Conservation (phyloP, 352 stramenopile genomes). For the Globisporangium perplexum region DNA sequence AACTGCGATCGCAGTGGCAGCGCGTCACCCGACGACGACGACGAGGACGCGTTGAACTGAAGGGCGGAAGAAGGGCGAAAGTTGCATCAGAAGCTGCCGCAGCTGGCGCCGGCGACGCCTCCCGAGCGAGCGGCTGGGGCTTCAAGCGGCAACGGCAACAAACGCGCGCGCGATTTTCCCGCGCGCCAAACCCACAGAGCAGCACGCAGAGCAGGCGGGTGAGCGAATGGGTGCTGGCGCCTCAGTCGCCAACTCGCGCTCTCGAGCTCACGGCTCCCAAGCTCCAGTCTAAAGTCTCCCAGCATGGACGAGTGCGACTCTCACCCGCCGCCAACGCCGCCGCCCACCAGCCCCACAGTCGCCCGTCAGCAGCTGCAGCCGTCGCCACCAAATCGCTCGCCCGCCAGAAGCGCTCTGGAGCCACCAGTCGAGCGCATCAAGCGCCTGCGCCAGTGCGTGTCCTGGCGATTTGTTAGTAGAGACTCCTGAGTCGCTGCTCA, state of each 20-base stretch:
- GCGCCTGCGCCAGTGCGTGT: constrained; percentile 9
- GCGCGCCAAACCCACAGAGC: neutral
- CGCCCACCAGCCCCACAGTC: neutral
- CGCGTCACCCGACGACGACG: neutral
- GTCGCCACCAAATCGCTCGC: neutral
- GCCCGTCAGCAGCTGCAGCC: neutral
- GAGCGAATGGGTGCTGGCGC: neutral
- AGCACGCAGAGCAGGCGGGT: neutral
- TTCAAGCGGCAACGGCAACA: neutral
- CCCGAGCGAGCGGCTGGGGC: neutral
- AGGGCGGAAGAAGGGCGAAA: neutral
- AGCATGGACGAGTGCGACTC: neutral
- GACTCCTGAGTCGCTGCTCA: neutral
- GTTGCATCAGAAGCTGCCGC: neutral
- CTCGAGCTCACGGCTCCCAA: neutral
- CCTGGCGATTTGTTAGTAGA: neutral
- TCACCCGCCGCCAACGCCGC: neutral
- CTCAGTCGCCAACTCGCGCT: neutral
- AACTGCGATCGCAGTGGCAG: neutral
- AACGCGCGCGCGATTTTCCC: neutral
- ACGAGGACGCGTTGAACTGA: neutral
- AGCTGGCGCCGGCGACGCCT: neutral
- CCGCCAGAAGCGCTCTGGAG: neutral
- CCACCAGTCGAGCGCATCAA: constrained; percentile 7
- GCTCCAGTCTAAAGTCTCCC: neutral